Evolutionary conservation across 345 rosid species (phyloP).

Genomic region (Hypericum perforatum): DNA sequence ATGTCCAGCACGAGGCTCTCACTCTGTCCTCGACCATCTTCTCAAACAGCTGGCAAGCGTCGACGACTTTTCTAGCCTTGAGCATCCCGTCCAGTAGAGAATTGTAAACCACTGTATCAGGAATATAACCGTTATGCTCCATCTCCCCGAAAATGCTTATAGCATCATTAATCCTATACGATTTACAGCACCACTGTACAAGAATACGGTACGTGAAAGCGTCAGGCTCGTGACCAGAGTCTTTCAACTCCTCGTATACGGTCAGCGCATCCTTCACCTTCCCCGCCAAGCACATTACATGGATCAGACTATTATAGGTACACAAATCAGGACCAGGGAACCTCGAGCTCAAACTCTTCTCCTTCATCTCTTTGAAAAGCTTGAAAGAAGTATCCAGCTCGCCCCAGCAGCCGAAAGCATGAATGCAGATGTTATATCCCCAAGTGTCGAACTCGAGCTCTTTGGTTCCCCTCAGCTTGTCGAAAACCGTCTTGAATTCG

Average conservation of each 20-base stretch:
- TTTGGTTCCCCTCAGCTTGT: constrained; percentile 30
- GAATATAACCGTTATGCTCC: constrained; percentile 61
- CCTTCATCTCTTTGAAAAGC: constrained; percentile 78
- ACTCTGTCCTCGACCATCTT: constrained; percentile 81
- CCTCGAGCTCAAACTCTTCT: constrained; percentile 27
- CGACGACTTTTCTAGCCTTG: constrained; percentile 66
- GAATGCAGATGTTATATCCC: constrained; percentile 78
- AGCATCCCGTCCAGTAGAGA: constrained; percentile 68
- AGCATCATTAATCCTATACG: constrained; percentile 62
- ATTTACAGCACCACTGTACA: constrained; percentile 69
- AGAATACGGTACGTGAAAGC: constrained; percentile 55
- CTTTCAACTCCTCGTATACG: constrained; percentile 69
- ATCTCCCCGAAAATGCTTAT: constrained; percentile 52
- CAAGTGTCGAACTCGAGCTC: constrained; percentile 53
- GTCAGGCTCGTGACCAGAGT: constrained; percentile 82
- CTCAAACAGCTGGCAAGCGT: constrained; percentile 80
- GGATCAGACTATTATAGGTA: constrained; percentile 83
- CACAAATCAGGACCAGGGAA: constrained; percentile 58
- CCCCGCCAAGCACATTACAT: constrained; percentile 55
- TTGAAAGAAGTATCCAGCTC: constrained; percentile 51
- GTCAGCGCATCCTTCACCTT: constrained; percentile 64
- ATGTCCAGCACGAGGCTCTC: constrained; percentile 76
- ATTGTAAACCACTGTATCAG: constrained; percentile 53
- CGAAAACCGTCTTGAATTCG: constrained; percentile 46
- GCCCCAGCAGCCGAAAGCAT: constrained; percentile 81